Evolutionary conservation across 2,329 filamentous ascomycete genomes (phyloP), one percentile per base, ranked within the genome.

Genomic region (Aspergillus persii): DNA sequence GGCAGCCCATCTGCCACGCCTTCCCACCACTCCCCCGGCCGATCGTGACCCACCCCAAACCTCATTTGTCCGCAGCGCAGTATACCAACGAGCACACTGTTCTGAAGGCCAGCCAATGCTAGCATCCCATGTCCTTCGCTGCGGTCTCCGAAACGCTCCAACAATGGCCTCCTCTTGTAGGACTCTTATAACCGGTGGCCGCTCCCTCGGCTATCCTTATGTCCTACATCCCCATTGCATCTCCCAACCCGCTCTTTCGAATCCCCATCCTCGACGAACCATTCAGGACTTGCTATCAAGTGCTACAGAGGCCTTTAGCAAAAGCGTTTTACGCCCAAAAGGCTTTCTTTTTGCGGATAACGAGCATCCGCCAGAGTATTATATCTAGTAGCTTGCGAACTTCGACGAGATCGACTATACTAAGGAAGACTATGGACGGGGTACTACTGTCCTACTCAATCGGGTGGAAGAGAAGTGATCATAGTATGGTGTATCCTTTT

Each of bases 331-430:
- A 46, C 41, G 18, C 23, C 41, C 2, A 48, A 54, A 46, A 26
- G 56, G 57, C 47, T 41, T 60, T 50, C 57, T 66, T 36, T 66
- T 64, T 56, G 54, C 57, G 41, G 58, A 66, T 51, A 66, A 66
- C 50, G 29, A 66, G 49, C 47, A 66, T 58, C 50, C 54, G 41
- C 60, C 61, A 8, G 60, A 66, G 36, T 66, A 62, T 46, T 66
- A 66, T 54, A 62, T 66, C 47, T 36, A 62, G 54, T 46, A 66
- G 52, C 56, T 66, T 31, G 18, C 33, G 41, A 57, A 63, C 56
- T 66, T 66, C 49, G 56, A 66, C 39, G 52, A 66, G 58, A 61
- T 56, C 2, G 56, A 59, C 29, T 66, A 66, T 41, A 64, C 39
- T 4, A 26, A 62, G 54, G 61, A 66, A 39, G 60, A 66, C 41